Evolutionary conservation across 2,329 filamentous ascomycete species (phyloP).

Genomic region (Fusarium verrucosum): DNA sequence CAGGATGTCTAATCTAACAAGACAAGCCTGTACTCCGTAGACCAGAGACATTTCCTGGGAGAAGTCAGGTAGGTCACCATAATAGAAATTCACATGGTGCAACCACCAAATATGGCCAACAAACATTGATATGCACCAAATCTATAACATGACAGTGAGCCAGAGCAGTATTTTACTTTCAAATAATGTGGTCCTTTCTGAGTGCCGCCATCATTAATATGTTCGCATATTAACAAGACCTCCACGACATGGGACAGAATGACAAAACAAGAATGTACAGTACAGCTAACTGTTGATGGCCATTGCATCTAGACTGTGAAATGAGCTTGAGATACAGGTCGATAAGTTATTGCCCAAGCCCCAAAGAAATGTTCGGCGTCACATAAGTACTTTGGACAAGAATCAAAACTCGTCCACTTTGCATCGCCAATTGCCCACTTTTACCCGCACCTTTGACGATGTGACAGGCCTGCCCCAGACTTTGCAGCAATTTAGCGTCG

Average conservation of each 20-base stretch:
- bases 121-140: background rate
- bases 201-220: background rate
- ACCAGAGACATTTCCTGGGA: background rate
- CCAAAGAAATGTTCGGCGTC: too few species aligned
- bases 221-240: background rate
- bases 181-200: background rate
- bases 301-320: too few species aligned
- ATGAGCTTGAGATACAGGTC: too few species aligned
- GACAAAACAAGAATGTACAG: too few species aligned
- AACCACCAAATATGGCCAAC: background rate
- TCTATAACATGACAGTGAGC: background rate
- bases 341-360: too few species aligned
- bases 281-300: too few species aligned
- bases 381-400: constrained; percentile 1
- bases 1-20: background rate
- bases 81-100: background rate
- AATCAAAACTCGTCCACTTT: background rate
- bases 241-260: too few species aligned
- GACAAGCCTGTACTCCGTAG: background rate
- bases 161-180: background rate
- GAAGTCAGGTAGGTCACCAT: background rate
- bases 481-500: background rate
- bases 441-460: constrained; percentile 16
- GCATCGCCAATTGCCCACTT: constrained; percentile 1
- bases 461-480: constrained; percentile 19